Conservation (phyloP, 2,329 filamentous ascomycete species). For the Hymenoscyphus albidus region DNA sequence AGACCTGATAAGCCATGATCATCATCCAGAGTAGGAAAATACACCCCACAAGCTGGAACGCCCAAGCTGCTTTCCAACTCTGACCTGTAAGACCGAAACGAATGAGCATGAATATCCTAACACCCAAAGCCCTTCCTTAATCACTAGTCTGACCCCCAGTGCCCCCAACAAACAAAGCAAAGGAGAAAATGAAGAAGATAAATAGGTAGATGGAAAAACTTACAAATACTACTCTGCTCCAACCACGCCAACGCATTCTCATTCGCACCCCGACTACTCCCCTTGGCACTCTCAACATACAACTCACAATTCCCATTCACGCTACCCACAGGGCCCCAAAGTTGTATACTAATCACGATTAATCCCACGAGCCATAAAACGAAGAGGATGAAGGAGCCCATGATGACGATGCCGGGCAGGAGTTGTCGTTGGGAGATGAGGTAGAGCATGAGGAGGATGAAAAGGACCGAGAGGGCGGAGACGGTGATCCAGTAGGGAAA, state of each 20-base stretch:
- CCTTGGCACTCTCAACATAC: conserved; percentile 49
- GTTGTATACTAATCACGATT: conserved; percentile 57
- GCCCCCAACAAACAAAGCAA: neutral
- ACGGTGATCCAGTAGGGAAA: conserved; percentile 64
- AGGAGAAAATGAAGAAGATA: too few species aligned
- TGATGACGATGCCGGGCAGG: conserved; percentile 61
- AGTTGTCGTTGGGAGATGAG: conserved; percentile 59
- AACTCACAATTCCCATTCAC: conserved; percentile 58
- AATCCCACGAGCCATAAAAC: conserved; percentile 65
- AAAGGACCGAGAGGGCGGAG: conserved; percentile 56
- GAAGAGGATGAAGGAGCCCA: conserved; percentile 63
- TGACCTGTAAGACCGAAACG: conserved; percentile 42
- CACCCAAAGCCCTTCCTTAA: too few species aligned
- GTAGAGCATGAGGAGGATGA: conserved; percentile 61
- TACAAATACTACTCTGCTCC: conserved; percentile 60
- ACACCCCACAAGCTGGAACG: conserved; percentile 56
- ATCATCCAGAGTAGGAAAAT: conserved; percentile 66
- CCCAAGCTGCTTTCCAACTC: conserved; percentile 62
- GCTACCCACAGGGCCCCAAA: conserved; percentile 57
- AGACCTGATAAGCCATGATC: conserved; percentile 64
- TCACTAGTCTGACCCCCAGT: neutral
- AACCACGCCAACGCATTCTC: conserved; percentile 59
- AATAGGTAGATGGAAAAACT: conserved; percentile 27
- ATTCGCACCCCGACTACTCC: conserved; percentile 48
- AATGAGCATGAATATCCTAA: conserved; percentile 20